Conservation (phyloP, 2,329 filamentous ascomycete species). For the Thielaviopsis punctulata region DNA sequence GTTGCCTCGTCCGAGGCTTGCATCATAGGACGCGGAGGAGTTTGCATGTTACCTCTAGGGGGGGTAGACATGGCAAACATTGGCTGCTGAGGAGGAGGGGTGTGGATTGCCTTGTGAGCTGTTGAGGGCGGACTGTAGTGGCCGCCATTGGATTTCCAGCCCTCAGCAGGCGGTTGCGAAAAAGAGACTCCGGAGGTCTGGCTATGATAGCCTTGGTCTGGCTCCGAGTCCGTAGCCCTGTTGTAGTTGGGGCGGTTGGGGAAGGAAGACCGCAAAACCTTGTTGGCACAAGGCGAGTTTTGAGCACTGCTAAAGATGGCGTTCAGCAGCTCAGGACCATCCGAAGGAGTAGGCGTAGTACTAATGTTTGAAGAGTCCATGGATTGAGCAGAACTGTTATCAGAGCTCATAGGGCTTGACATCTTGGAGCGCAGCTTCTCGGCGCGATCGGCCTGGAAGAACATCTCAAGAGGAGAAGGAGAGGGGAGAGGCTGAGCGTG, state of each 20-base stretch:
- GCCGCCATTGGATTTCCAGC: neutral
- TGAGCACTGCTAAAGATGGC: slow-evolving; percentile 7
- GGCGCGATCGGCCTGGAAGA: slow-evolving; percentile 75
- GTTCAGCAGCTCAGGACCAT: slow-evolving; percentile 3
- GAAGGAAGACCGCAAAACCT: slow-evolving; percentile 1
- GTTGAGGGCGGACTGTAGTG: neutral
- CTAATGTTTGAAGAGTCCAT: neutral
- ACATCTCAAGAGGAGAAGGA: slow-evolving; percentile 70
- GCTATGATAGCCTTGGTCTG: slow-evolving; percentile 1
- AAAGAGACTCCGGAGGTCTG: slow-evolving; percentile 7
- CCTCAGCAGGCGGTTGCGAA: slow-evolving; percentile 6
- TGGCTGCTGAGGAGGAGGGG: slow-evolving; percentile 1
- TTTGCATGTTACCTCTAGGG: slow-evolving; percentile 2
- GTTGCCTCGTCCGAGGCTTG: slow-evolving; percentile 19
- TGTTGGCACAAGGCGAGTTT: slow-evolving; percentile 9
- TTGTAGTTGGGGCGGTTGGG: slow-evolving; percentile 3
- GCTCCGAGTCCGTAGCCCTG: slow-evolving; percentile 7
- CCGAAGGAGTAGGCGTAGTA: slow-evolving; percentile 6
- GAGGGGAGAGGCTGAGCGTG: slow-evolving; percentile 17
- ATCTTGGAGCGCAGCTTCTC: slow-evolving; percentile 43
- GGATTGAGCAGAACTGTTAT: neutral
- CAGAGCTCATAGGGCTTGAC: neutral
- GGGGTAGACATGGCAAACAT: slow-evolving; percentile 5
- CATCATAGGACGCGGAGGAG: slow-evolving; percentile 1
- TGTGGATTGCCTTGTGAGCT: neutral